Evolutionary conservation across 106 monocot species (phyloP).

Genomic region (Dioscorea dumetorum): DNA sequence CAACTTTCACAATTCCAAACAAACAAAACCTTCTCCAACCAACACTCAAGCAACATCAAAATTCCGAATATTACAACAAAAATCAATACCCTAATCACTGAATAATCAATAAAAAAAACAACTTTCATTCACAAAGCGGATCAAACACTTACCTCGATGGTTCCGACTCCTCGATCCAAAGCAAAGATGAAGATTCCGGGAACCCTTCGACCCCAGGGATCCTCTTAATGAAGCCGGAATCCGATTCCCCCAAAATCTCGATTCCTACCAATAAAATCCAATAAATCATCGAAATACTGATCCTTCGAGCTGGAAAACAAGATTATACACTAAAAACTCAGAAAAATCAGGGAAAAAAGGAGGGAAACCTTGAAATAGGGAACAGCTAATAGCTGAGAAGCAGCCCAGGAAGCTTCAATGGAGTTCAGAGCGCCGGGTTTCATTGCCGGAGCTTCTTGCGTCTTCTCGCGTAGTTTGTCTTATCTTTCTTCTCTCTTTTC

Average conservation of each 20-base stretch:
- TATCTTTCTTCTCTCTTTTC: too few relatives aligned
- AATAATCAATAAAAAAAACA: not conserved
- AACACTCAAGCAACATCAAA: not conserved
- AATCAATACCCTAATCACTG: not conserved
- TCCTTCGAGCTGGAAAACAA: not conserved
- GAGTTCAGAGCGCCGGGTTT: not conserved
- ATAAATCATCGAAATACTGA: not conserved
- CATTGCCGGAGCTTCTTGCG: constrained; percentile 9
- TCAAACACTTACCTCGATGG: not conserved
- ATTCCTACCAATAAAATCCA: not conserved
- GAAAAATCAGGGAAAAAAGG: not conserved
- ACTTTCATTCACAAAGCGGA: not conserved
- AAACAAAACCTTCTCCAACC: not conserved
- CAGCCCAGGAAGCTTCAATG: not conserved
- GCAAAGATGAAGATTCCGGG: not conserved
- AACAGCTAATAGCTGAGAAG: not conserved
- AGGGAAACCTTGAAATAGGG: not conserved
- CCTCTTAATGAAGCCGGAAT: not conserved
- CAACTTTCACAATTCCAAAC: not conserved
- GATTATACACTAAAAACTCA: not conserved
- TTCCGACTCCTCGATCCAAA: not conserved
- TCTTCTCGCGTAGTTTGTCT: not conserved
- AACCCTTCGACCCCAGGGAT: not conserved
- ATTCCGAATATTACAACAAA: not conserved
- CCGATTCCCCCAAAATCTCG: not conserved